Conservation (phyloP, 345 rosid species). For the Bruguiera parviflora region DNA sequence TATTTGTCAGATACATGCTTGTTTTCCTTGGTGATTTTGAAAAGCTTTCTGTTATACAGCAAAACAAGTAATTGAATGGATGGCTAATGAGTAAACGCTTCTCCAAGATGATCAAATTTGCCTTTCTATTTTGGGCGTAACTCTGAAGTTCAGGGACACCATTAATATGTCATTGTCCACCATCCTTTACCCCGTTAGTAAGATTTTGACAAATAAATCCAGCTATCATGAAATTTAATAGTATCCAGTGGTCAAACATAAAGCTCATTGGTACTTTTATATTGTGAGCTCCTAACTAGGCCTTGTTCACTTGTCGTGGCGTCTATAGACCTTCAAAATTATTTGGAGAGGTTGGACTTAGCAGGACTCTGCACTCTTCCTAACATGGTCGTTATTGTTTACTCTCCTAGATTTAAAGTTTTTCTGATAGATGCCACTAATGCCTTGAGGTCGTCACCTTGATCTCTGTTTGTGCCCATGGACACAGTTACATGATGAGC, state of each 20-base stretch:
- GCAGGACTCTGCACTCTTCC: background rate
- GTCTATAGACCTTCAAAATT: background rate
- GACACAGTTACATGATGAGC: too few species aligned
- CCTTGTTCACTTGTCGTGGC: background rate
- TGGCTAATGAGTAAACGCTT: background rate
- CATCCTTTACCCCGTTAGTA: too few species aligned
- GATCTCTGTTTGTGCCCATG: too few species aligned
- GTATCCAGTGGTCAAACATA: background rate
- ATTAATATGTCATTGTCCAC: background rate
- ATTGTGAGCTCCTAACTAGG: background rate
- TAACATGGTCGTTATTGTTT: background rate
- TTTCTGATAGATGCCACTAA: background rate
- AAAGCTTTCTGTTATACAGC: background rate
- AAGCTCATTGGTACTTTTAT: background rate
- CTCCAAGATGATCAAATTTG: slow-evolving; percentile 1
- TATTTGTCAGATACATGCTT: slow-evolving; percentile 6
- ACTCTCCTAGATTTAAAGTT: background rate
- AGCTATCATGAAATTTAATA: background rate
- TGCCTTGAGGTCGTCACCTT: background rate
- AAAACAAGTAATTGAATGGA: slow-evolving; percentile 4
- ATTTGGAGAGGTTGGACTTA: background rate
- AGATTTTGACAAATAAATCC: too few species aligned
- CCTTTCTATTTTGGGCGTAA: slow-evolving; percentile 1
- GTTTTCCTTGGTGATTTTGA: slow-evolving; percentile 7
- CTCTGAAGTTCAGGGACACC: slow-evolving; percentile 16